phyloP scores from a whole-genome alignment of 1,139 yeast species.

The Zygotorulaspora mrakii region DNA sequence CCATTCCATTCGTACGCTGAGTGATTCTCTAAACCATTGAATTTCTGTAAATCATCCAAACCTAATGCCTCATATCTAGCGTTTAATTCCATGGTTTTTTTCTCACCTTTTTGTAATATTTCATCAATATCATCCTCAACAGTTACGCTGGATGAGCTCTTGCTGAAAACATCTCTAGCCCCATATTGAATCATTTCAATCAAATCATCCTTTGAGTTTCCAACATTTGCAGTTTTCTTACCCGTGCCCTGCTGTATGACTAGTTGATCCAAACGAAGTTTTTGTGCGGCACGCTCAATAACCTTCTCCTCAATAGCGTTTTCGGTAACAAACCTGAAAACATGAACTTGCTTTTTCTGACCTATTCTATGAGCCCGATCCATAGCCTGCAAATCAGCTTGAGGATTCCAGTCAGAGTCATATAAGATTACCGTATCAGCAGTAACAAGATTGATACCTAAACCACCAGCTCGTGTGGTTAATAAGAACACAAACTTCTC shows the following conservation, averaged over 20 bases:
- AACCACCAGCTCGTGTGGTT: constrained; percentile 85
- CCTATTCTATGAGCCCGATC: constrained; percentile 87
- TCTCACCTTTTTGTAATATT: constrained; percentile 57
- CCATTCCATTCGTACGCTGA: constrained; percentile 99
- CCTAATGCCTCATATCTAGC: constrained; percentile 63
- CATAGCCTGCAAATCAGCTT: constrained; percentile 85
- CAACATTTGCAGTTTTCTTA: constrained; percentile 38
- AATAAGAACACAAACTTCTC: constrained; percentile 66
- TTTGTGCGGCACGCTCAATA: constrained; percentile 75
- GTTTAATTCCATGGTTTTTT: constrained; percentile 58
- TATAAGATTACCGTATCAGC: constrained; percentile 72
- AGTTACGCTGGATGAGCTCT: constrained; percentile 29
- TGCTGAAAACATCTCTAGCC: constrained; percentile 58
- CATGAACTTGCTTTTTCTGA: constrained; percentile 76
- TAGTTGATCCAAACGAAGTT: constrained; percentile 70
- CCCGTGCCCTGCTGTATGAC: constrained; percentile 71
- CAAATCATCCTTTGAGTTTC: constrained; percentile 63
- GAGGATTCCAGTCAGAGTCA: constrained; percentile 87
- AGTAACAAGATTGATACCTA: constrained; percentile 72
- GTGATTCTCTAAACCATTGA: constrained; percentile 54
- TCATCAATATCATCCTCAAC: constrained; percentile 55
- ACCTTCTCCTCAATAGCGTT: constrained; percentile 81
- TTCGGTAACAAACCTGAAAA: constrained; percentile 71
- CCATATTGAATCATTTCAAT: constrained; percentile 80
- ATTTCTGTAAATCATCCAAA: constrained; percentile 72